Evolutionary conservation across 495 filamentous ascomycete species (phyloP), one percentile per base, ranked within the genome.

Genomic region (Xylaria venustula): DNA sequence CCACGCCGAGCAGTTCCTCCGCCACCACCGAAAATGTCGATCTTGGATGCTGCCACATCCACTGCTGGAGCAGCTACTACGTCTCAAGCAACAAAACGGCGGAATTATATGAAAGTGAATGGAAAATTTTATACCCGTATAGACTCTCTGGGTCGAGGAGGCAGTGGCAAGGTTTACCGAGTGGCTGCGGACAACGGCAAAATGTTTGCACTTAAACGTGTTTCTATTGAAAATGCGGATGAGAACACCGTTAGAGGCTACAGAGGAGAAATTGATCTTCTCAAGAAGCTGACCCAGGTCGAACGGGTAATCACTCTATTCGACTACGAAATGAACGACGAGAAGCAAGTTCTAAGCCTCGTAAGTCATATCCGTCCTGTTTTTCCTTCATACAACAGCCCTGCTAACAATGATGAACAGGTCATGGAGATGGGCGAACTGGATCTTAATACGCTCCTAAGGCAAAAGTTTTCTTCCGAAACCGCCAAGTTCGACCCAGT

Each of bases 361-460:
- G 87, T 89, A 77, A 78, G 84, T 82, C 51, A 41, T 17, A 52
- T 26, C 20, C 28, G 9, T 22, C 36, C 34, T 23, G 15, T 32
- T 15, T 14, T 11, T 17, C 3, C 40, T 23, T 23, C 30, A 26
- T 47, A 41, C 30, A 0, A 26, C 15, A 12, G 37, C 41, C 37
- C 15, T 17, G 12, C 23, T 53, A 20, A 54, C 17, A n/a, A 23
- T 19, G 49, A 60, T 62, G 66, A 32, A 64, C 60, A 88, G 85
- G 82, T 98, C n/a, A 95, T 98, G 92, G 94, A 98, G 75, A 90
- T 93, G 68, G 94, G 94, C 60, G 94, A 98, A 74, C 85, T 92
- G n/a, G 95, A 98, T 68, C 81, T 98, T 67, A 90, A 92, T 65
- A 91, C 90, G 54, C 87, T 97, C 17, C 85, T 98, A 28, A 70